Evolutionary conservation across 768 basidiomycete genomes (phyloP), one percentile per base, ranked within the genome.

Genomic region (Amanita pallidorosea): DNA sequence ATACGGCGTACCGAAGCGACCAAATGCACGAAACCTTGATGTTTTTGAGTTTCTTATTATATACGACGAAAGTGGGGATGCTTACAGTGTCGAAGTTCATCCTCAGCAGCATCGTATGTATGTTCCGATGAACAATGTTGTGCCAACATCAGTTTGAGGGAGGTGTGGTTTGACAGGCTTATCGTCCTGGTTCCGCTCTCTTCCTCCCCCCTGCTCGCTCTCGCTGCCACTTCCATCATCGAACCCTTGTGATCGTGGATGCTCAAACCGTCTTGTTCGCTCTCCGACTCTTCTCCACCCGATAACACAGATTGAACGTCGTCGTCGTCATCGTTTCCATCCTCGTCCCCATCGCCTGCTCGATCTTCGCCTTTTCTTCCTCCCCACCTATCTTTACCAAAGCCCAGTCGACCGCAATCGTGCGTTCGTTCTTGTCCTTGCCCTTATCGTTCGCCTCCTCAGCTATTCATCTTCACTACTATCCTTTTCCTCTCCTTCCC

Each of bases 351-450:
- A 20, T 58, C 60, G 5, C 58, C 54, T 5, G 57, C 57, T 67
- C 70, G 49, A 75, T 52, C 61, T 82, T 80, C 41, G 74, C 76
- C 65, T 81, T 79, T 57, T 83, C 85, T 62, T 86, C 82, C 63
- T 89, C 76, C 76, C 89, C 90, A 96, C 66, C 82, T 86, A 44
- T 88, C 86, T 68, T 96, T 95, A 63, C 91, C 62, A 97, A 65
- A 3, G 93, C 95, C 90, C 92, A 97, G 69, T 97, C 94, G 23
- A 98, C 95, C 6, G 92, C 91, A 35, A 95, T 88, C 13, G 80
- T 69, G 48, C 92, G 72, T 60, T 77, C 80, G 2, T 64, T 67
- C 53, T 65, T 63, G 17, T 62, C 61, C 37, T 58, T 63, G 45
- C 65, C 61, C 33, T 66, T 63, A 53, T 71, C 67, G 17, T 65